phyloP scores from a whole-genome alignment of 306 rosid genomes.

The Vicia villosa region DNA sequence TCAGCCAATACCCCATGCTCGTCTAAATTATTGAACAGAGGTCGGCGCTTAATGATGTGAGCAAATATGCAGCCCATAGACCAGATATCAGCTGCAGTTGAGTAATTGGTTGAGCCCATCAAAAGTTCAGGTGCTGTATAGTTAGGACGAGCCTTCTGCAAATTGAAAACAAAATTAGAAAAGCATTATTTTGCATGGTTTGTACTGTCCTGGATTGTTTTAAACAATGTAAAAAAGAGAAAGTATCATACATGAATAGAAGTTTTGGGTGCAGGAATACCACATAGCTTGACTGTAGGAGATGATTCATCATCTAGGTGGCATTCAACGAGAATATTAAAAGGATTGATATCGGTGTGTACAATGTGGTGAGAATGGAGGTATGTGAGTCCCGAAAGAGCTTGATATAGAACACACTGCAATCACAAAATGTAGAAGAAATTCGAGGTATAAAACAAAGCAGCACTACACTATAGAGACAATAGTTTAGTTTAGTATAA shows the following conservation, averaged over 20 bases:
- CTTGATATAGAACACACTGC: not conserved
- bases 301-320: too few relatives aligned
- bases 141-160: not conserved
- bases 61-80: conserved; percentile 34
- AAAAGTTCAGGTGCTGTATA: conserved; percentile 35
- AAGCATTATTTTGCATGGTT: not conserved
- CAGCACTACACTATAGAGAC: too few relatives aligned
- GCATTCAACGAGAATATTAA: not conserved
- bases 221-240: too few relatives aligned
- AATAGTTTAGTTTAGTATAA: too few relatives aligned
- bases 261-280: not conserved
- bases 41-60: not conserved
- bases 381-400: conserved; percentile 6
- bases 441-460: too few relatives aligned
- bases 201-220: too few relatives aligned
- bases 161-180: not conserved
- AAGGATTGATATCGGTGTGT: conserved; percentile 23
- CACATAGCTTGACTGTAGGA: not conserved
- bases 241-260: not conserved
- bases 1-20: not conserved
- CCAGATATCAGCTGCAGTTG: conserved; percentile 29
- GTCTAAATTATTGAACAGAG: not conserved
- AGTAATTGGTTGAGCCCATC: conserved; percentile 21
- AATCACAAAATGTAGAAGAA: too few relatives aligned
- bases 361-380: conserved; percentile 10